These are phyloP conservation scores for Plasmopara halstedii DNA, from an alignment of 352 stramenopile genomes.

Conservation along the genomic window DNA sequence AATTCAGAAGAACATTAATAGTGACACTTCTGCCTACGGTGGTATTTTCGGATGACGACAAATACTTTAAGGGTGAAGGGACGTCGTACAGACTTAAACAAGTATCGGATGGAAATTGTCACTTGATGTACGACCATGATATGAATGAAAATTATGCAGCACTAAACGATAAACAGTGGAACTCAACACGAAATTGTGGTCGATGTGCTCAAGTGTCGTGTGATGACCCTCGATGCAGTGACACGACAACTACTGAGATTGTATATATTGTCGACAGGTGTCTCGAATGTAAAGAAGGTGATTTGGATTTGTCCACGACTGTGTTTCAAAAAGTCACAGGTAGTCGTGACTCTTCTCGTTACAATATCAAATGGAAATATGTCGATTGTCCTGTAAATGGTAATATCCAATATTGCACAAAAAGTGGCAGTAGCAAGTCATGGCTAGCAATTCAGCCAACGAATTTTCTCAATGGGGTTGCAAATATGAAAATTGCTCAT, in stretches of 20 bases:
- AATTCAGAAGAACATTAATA: neutral
- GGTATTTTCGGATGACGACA: conserved; percentile 6
- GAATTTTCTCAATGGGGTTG: conserved; percentile 30
- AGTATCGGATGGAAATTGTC: conserved; percentile 46
- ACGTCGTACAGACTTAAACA: conserved; percentile 49
- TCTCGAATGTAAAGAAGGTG: conserved; percentile 52
- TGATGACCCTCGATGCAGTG: conserved; percentile 34
- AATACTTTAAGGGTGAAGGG: conserved; percentile 37
- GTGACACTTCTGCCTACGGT: conserved; percentile 2
- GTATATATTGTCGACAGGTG: conserved; percentile 65
- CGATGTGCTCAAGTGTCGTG: conserved; percentile 64
- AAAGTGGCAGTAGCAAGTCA: conserved; percentile 36
- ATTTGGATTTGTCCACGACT: conserved; percentile 41
- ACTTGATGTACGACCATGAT: conserved; percentile 50
- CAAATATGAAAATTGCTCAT: conserved; percentile 31
- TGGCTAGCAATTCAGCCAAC: conserved; percentile 40
- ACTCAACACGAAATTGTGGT: conserved; percentile 45
- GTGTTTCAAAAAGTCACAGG: conserved; percentile 45
- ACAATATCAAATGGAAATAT: conserved; percentile 45
- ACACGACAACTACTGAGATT: conserved; percentile 29
- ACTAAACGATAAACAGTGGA: conserved; percentile 57
- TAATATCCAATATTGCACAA: conserved; percentile 45
- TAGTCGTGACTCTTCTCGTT: conserved; percentile 21
- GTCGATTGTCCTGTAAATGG: conserved; percentile 35
- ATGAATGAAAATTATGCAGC: conserved; percentile 48